Base-by-base conservation (phyloP, 352 stramenopile species). In the Phytophthora colocasiae region DNA sequence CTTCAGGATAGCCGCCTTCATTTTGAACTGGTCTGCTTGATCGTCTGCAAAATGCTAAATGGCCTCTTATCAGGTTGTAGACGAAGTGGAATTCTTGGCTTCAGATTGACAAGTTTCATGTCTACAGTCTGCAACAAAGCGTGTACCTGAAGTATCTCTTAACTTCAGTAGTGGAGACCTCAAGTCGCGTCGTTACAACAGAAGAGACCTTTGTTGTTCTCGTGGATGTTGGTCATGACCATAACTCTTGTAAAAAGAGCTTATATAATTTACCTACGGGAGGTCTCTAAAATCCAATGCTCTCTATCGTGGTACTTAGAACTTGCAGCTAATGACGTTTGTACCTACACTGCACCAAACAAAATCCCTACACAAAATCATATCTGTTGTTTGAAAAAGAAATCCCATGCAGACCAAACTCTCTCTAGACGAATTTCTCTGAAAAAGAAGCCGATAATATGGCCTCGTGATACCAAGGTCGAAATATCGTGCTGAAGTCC, bases 21-120 rank as follows among this genome's bases (percentile, higher is more conserved):
- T 64, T 49, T 54, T 6, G 34, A 49, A n/a, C 32, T 39, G 24
- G 22, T 56, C 26, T 64, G 58, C 19, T 54, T 6, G 24, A 17
- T 64, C 22, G 38, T 43, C 14, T 0, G 38, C 39, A 14, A 59
- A 69, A 57, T 44, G 58, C 15, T 51, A 45, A 73, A 64, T 73
- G 64, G 56, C 19, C 9, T 44, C 12, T 44, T 44, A 2, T 26
- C 39, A 7, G 5, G 6, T 29, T 6, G 31, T 12, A n/a, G 51
- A 17, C 19, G 27, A 19, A 27, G 36, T 55, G 62, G 48, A 60
- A 49, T 39, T 60, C 17, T 68, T 63, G 45, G 59, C 59, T 68
- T 68, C 59, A 57, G 36, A 26, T 31, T 17, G 46, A 47, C 43
- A 47, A 56, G 55, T 22, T 56, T 36, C 44, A 49, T 24, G 14